Percentiles rank a stretch among this genome's conserved stretches.
Conservation (phyloP, 768 basidiomycete species). For the Collybiopsis luxurians region DNA sequence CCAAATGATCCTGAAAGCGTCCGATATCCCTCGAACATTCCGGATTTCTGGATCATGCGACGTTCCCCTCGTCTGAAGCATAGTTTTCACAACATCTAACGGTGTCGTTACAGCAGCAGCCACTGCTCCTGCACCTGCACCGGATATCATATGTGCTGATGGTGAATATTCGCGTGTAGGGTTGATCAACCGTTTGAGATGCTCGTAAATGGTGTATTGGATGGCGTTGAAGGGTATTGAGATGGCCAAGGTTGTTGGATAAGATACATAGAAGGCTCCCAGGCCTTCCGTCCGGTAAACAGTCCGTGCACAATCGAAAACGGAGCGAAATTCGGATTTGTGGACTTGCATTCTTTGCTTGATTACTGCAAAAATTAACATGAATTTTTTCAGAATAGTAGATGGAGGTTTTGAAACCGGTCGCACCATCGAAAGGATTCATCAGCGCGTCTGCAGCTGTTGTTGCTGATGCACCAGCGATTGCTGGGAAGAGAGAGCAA, state of each 20-base stretch:
- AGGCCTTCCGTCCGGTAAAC: slow-evolving; percentile 88
- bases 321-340: slow-evolving; percentile 87
- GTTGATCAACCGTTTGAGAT: slow-evolving; percentile 83
- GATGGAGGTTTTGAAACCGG: slow-evolving; percentile 10
- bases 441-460: slow-evolving; percentile 96
- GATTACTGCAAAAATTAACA: slow-evolving; percentile 61
- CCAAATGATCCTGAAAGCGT: slow-evolving; percentile 90
- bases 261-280: slow-evolving; percentile 94
- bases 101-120: slow-evolving; percentile 97
- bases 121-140: slow-evolving; percentile 89
- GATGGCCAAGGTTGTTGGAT: slow-evolving; percentile 96
- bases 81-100: slow-evolving; percentile 95
- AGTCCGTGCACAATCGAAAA: slow-evolving; percentile 78
- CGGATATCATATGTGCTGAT: slow-evolving; percentile 87
- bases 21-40: slow-evolving; percentile 76
- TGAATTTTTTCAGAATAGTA: slow-evolving; percentile 14
- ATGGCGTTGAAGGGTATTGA: slow-evolving; percentile 98
- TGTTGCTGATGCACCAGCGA: slow-evolving; percentile 93
- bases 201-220: slow-evolving; percentile 96
- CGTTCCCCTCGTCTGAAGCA: slow-evolving; percentile 93
- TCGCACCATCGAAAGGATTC: slow-evolving; percentile 98
- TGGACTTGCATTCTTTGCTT: slow-evolving; percentile 99
- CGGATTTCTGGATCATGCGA: slow-evolving; percentile 84
- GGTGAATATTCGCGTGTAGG: slow-evolving; percentile 88
- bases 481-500: slow-evolving; percentile 46